These are phyloP conservation scores for Oryza glaberrima DNA, from an alignment of 176 grass and related monocot genomes.

Conservation along the genomic window DNA sequence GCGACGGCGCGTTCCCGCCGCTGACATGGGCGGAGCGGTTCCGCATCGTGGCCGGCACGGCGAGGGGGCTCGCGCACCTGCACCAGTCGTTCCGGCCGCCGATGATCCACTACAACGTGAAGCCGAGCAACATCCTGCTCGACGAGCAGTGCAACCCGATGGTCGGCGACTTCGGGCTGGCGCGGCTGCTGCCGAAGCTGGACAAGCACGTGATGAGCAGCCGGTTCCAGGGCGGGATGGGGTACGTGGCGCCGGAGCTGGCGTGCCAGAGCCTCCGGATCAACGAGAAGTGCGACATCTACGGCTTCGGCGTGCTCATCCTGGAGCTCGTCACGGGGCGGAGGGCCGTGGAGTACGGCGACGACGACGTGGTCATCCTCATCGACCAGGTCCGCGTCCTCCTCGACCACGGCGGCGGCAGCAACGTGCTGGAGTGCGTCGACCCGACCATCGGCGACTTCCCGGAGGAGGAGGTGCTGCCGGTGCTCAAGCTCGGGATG, in stretches of 20 bases:
- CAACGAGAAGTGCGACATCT: conserved; percentile 98
- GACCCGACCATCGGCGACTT: conserved; percentile 64
- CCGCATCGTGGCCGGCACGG: conserved; percentile 66
- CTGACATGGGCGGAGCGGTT: conserved; percentile 81
- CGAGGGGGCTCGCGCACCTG: conserved; percentile 70
- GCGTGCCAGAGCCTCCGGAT: conserved; percentile 83
- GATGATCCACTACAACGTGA: conserved; percentile 92
- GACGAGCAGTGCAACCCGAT: conserved; percentile 69
- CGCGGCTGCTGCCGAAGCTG: conserved; percentile 58
- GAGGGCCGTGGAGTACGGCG: conserved; percentile 68
- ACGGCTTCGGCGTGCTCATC: conserved; percentile 87
- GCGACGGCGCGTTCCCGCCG: not conserved
- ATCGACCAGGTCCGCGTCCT: conserved; percentile 68
- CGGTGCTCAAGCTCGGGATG: conserved; percentile 85
- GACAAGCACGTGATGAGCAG: conserved; percentile 48
- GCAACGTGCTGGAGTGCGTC: conserved; percentile 69
- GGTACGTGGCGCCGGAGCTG: conserved; percentile 89
- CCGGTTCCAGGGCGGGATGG: conserved; percentile 72
- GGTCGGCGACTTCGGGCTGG: conserved; percentile 87
- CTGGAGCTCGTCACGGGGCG: conserved; percentile 84
- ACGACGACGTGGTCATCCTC: conserved; percentile 82
- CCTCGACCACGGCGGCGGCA: conserved; percentile 83
- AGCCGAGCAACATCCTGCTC: conserved; percentile 91
- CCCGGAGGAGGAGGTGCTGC: conserved; percentile 96
- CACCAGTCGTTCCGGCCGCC: conserved; percentile 91